phyloP scores from a whole-genome alignment of 257 asterid species.

The Solanum tacnaense region DNA sequence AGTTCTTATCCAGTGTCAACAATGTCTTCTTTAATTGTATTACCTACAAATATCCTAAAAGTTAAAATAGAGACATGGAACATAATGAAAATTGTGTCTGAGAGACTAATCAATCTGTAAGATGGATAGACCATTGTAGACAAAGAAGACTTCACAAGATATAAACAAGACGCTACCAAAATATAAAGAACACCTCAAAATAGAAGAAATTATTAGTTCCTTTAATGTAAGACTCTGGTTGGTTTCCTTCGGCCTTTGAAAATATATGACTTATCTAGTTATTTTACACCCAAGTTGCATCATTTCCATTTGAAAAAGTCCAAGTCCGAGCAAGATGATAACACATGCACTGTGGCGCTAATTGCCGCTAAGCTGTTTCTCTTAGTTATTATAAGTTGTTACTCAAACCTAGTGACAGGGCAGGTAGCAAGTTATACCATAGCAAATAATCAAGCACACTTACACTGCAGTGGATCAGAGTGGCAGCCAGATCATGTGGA shows the following conservation, averaged over 20 bases:
- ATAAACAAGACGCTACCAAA: not conserved
- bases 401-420: not conserved
- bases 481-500: not conserved
- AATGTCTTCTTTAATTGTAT: conserved; percentile 54
- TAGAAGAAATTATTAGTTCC: not conserved
- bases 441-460: not conserved
- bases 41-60: conserved; percentile 38
- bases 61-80: not conserved
- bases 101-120: not conserved
- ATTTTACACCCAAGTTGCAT: not conserved
- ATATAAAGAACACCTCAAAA: not conserved
- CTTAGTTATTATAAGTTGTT: not conserved
- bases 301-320: not conserved
- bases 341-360: not conserved
- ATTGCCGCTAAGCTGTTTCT: not conserved
- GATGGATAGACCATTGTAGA: not conserved
- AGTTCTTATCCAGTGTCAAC: conserved; percentile 68
- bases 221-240: not conserved
- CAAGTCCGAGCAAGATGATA: not conserved
- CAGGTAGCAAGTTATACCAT: not conserved
- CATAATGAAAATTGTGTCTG: not conserved
- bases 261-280: not conserved
- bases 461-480: not conserved
- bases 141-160: not conserved
- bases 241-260: not conserved